phyloP scores from a whole-genome alignment of 805 yeast species.

The Priceomyces fermenticarens region DNA sequence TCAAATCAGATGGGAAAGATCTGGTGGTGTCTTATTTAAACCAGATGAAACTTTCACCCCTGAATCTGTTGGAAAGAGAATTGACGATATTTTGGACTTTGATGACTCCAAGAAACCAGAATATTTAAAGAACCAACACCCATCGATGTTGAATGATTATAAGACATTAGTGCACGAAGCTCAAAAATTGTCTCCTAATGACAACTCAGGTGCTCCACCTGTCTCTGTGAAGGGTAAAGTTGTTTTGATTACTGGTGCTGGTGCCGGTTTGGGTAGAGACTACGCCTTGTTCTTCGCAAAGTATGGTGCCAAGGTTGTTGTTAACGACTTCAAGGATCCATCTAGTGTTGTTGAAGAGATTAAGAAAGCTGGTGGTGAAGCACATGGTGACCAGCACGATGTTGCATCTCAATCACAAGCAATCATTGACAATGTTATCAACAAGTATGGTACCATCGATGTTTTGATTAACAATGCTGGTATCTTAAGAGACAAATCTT shows the following conservation, averaged over 20 bases:
- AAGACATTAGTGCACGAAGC: conserved; percentile 53
- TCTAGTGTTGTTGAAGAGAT: conserved; percentile 72
- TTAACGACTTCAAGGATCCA: conserved; percentile 84
- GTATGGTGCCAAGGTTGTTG: conserved; percentile 93
- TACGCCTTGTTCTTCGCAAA: conserved; percentile 83
- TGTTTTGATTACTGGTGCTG: conserved; percentile 92
- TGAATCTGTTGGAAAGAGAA: conserved; percentile 70
- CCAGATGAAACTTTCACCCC: conserved; percentile 79
- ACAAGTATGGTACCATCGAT: conserved; percentile 79
- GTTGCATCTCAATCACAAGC: conserved; percentile 72
- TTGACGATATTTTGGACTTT: conserved; percentile 62
- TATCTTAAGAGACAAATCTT: conserved; percentile 84
- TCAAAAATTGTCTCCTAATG: conserved; percentile 50
- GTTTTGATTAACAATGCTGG: conserved; percentile 92
- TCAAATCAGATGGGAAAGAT: conserved; percentile 93
- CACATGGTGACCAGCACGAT: conserved; percentile 80
- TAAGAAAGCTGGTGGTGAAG: conserved; percentile 66
- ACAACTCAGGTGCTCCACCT: conserved; percentile 34
- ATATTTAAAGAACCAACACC: conserved; percentile 58
- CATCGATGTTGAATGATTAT: conserved; percentile 71
- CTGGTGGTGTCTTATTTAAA: conserved; percentile 80
- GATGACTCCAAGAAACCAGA: conserved; percentile 51
- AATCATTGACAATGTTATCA: conserved; percentile 74
- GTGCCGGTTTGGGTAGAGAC: conserved; percentile 89
- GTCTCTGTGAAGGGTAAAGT: conserved; percentile 77